A percentile compares a stretch with the other conserved stretches of the same genome.
phyloP scores from a whole-genome alignment of 768 basidiomycete species.

The Auricularia sp. region DNA sequence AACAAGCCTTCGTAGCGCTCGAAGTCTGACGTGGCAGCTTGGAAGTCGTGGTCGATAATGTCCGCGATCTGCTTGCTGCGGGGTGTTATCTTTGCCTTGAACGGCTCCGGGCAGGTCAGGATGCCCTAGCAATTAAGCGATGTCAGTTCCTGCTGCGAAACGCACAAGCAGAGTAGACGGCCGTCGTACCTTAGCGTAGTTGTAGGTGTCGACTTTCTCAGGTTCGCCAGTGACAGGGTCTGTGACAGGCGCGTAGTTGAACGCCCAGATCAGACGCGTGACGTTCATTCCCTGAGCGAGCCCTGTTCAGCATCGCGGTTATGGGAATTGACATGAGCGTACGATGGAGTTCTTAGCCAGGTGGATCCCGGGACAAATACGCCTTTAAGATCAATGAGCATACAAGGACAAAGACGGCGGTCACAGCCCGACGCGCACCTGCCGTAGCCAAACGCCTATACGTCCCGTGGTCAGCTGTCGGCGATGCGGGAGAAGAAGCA shows the following conservation, averaged over 20 bases:
- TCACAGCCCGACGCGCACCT: conserved; percentile 11
- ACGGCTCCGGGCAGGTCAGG: background rate
- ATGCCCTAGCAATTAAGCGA: background rate
- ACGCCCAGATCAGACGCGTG: conserved; percentile 23
- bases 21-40: background rate
- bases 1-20: background rate
- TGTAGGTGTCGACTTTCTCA: background rate
- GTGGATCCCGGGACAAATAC: conserved; percentile 18
- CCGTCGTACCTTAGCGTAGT: background rate
- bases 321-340: background rate
- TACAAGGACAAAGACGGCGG: conserved; percentile 14
- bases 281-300: conserved; percentile 14
- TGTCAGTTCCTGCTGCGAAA: background rate
- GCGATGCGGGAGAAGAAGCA: background rate
- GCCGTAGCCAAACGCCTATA: background rate
- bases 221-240: conserved; percentile 9
- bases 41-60: background rate
- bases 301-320: background rate
- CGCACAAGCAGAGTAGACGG: background rate
- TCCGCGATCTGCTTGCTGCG: background rate
- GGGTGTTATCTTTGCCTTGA: background rate
- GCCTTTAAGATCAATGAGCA: conserved; percentile 6
- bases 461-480: too few species aligned
- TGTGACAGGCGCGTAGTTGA: conserved; percentile 15
- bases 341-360: conserved; percentile 15